Percentiles rank a stretch among this genome's conserved stretches.
phyloP scores from a whole-genome alignment of 805 yeast genomes.

The Candida xyloterini region DNA sequence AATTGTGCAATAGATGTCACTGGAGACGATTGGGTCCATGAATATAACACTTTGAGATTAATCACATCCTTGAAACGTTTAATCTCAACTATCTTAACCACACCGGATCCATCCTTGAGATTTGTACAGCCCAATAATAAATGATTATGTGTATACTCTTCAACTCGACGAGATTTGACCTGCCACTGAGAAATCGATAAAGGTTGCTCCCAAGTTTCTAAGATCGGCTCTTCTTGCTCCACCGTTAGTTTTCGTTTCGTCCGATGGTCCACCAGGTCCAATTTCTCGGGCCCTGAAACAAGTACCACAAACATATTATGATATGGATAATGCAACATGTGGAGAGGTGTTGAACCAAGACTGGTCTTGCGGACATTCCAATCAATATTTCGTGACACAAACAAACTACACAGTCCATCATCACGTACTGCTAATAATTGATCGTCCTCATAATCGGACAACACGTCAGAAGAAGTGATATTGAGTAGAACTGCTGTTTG shows the following conservation, averaged over 20 bases:
- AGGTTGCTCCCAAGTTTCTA: slow-evolving; percentile 28
- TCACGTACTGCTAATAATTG: slow-evolving; percentile 31
- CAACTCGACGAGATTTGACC: slow-evolving; percentile 21
- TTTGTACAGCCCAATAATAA: slow-evolving; percentile 35
- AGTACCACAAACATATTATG: slow-evolving; percentile 22
- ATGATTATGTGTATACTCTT: slow-evolving; percentile 23
- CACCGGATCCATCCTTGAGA: slow-evolving; percentile 17
- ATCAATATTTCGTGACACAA: slow-evolving; percentile 13
- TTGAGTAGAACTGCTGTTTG: slow-evolving; percentile 14
- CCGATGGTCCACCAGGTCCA: slow-evolving; percentile 26
- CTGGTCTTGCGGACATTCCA: slow-evolving; percentile 25
- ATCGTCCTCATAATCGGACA: slow-evolving; percentile 12
- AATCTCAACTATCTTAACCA: slow-evolving; percentile 30
- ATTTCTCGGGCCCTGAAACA: slow-evolving; percentile 15
- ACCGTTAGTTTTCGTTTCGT: slow-evolving; percentile 10
- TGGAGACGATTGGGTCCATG: slow-evolving; percentile 22
- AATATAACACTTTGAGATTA: slow-evolving; percentile 14
- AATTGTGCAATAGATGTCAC: slow-evolving; percentile 24
- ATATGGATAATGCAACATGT: slow-evolving; percentile 26
- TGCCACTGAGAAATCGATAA: slow-evolving; percentile 35
- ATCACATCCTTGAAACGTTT: slow-evolving; percentile 16
- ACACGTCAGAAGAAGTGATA: neutral
- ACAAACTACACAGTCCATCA: slow-evolving; percentile 32
- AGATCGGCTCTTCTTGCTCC: slow-evolving; percentile 3
- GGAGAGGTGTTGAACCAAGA: slow-evolving; percentile 27